phyloP scores from a whole-genome alignment of 768 basidiomycete genomes.

The Dictyophora rubrovolvata region DNA sequence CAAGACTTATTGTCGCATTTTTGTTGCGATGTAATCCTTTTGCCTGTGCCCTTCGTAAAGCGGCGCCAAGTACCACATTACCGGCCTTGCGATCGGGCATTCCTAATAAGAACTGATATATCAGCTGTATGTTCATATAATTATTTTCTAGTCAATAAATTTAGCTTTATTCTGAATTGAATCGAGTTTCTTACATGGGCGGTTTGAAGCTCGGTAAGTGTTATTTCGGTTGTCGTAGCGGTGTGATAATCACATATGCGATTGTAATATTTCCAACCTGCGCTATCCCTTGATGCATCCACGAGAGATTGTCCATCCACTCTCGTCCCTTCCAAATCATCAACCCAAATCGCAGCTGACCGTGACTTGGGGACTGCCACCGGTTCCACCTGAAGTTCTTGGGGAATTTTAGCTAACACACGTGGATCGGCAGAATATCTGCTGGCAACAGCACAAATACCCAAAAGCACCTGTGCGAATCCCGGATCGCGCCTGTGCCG shows the following conservation, averaged over 20 bases:
- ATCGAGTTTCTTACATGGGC: slow-evolving; percentile 1
- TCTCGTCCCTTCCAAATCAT: not conserved
- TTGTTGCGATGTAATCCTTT: not conserved
- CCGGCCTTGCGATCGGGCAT: not conserved
- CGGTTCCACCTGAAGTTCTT: not conserved
- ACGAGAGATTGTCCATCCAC: not conserved
- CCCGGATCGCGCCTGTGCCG: not conserved
- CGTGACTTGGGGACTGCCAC: not conserved
- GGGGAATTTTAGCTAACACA: slow-evolving; percentile 4
- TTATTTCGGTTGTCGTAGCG: not conserved
- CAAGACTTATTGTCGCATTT: not conserved
- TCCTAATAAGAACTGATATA: slow-evolving; percentile 6
- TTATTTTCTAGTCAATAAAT: not conserved
- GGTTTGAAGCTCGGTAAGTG: slow-evolving; percentile 3
- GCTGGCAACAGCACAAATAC: slow-evolving; percentile 6
- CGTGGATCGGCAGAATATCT: slow-evolving; percentile 4
- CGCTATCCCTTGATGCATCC: not conserved
- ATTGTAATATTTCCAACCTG: slow-evolving; percentile 9
- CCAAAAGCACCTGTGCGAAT: slow-evolving; percentile 4
- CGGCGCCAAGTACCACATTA: not conserved
- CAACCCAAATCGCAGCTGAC: not conserved
- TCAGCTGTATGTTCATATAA: not conserved
- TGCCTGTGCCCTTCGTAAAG: slow-evolving; percentile 3
- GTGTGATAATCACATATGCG: not conserved
- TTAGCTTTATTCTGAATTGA: not conserved